Percentiles rank a stretch among this genome's conserved stretches.
phyloP scores from a whole-genome alignment of 306 rosid species.

The Pachyrhizus erosus region DNA sequence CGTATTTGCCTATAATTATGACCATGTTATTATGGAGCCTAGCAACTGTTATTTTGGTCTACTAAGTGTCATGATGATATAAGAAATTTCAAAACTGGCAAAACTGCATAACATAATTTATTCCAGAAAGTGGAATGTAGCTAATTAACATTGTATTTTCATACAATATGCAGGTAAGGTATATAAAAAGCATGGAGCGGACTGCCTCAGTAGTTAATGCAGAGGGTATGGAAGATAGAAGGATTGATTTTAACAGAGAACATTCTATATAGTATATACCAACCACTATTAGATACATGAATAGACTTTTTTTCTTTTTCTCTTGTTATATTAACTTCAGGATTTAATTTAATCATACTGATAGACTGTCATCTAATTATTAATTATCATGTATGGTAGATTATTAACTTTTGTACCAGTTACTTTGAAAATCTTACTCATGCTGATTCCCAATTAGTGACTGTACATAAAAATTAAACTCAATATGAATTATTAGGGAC shows the following conservation, averaged over 20 bases:
- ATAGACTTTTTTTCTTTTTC: not conserved
- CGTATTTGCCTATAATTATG: not conserved
- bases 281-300: constrained; percentile 20
- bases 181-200: constrained; percentile 59
- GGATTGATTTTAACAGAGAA: constrained; percentile 18
- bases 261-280: not conserved
- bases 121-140: constrained; percentile 1
- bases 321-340: no score
- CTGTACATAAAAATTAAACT: no score
- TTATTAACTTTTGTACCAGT: no score
- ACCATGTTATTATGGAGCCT: not conserved
- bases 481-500: constrained; percentile 21
- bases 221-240: constrained; percentile 31
- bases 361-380: no score
- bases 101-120: not conserved
- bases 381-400: no score
- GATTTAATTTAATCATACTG: no score
- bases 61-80: not conserved
- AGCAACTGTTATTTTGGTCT: not conserved
- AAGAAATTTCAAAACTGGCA: not conserved
- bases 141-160: constrained; percentile 6
- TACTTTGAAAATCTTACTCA: no score
- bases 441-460: no score
- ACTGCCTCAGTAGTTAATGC: constrained; percentile 58
- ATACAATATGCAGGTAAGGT: constrained; percentile 74